Conservation (phyloP, 2,329 filamentous ascomycete species). For the Venturia asperata region DNA sequence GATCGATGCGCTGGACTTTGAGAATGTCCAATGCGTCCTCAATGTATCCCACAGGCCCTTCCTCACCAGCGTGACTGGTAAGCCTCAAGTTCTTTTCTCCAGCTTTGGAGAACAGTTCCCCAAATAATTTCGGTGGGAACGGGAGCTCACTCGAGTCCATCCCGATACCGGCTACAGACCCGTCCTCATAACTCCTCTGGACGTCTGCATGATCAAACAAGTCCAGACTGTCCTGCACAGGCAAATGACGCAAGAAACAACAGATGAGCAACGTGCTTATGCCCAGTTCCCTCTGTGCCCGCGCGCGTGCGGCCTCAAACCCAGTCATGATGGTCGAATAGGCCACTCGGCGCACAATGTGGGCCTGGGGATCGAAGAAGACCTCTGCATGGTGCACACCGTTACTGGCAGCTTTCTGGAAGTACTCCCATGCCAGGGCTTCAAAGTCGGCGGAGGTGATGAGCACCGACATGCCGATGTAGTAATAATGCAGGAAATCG, state of each 20-base stretch:
- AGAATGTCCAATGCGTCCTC: slow-evolving; percentile 55
- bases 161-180: slow-evolving; percentile 55
- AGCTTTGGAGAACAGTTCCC: slow-evolving; percentile 53
- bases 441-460: slow-evolving; percentile 62
- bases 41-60: slow-evolving; percentile 63
- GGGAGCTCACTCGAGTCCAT: slow-evolving; percentile 54
- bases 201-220: slow-evolving; percentile 42
- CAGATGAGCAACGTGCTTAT: slow-evolving; percentile 61
- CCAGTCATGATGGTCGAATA: slow-evolving; percentile 59
- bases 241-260: slow-evolving; percentile 65
- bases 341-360: slow-evolving; percentile 55
- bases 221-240: slow-evolving; percentile 48
- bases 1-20: slow-evolving; percentile 61
- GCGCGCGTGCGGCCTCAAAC: slow-evolving; percentile 52
- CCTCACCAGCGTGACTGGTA: slow-evolving; percentile 73
- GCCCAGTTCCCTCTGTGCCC: slow-evolving; percentile 56
- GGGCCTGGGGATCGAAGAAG: slow-evolving; percentile 76
- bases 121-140: slow-evolving; percentile 49
- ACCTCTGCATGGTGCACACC: slow-evolving; percentile 67
- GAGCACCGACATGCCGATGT: slow-evolving; percentile 65
- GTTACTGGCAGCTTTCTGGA: slow-evolving; percentile 55
- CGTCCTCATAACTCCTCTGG: slow-evolving; percentile 40
- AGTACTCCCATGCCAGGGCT: slow-evolving; percentile 64
- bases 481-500: slow-evolving; percentile 74
- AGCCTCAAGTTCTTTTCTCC: slow-evolving; percentile 47